Evolutionary conservation across 176 grass and related monocot species (phyloP).

Genomic region (Avena atlantica): DNA sequence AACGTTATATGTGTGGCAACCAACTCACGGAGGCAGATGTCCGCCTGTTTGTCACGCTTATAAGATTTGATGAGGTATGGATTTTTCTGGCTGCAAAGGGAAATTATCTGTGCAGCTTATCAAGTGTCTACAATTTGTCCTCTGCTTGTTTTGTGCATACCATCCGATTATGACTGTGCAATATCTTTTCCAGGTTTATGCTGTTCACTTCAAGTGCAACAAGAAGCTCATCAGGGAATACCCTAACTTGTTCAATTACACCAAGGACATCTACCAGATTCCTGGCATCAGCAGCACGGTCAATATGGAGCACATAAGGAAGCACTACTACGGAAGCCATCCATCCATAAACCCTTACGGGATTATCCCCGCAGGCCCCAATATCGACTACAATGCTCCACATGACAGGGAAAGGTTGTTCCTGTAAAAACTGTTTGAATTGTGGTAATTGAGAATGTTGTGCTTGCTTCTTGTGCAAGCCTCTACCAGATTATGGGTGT

Average conservation of each 20-base stretch:
- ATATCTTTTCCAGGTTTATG: slow-evolving; percentile 65
- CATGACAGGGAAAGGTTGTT: slow-evolving; percentile 79
- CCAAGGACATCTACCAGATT: slow-evolving; percentile 91
- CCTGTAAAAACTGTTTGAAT: neutral
- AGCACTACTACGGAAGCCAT: slow-evolving; percentile 97
- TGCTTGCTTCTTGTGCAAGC: neutral
- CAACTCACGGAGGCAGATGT: slow-evolving; percentile 79
- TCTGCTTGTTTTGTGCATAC: neutral
- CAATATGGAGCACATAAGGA: slow-evolving; percentile 82
- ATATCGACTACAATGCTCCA: slow-evolving; percentile 74
- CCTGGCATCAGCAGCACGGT: slow-evolving; percentile 76
- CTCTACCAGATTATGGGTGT: no score
- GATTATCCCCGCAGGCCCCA: slow-evolving; percentile 77
- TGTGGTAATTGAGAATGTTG: neutral
- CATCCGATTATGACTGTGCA: neutral
- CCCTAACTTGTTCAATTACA: slow-evolving; percentile 92
- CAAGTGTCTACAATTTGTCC: neutral
- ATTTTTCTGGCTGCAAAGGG: neutral
- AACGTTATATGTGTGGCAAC: slow-evolving; percentile 82
- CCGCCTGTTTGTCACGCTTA: slow-evolving; percentile 93
- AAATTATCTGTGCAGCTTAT: neutral
- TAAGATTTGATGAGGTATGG: slow-evolving; percentile 97
- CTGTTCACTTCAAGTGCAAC: slow-evolving; percentile 96
- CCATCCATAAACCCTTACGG: slow-evolving; percentile 76
- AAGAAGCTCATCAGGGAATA: slow-evolving; percentile 87